phyloP scores from a whole-genome alignment of 768 basidiomycete species.

The Leccinum arenicola region DNA sequence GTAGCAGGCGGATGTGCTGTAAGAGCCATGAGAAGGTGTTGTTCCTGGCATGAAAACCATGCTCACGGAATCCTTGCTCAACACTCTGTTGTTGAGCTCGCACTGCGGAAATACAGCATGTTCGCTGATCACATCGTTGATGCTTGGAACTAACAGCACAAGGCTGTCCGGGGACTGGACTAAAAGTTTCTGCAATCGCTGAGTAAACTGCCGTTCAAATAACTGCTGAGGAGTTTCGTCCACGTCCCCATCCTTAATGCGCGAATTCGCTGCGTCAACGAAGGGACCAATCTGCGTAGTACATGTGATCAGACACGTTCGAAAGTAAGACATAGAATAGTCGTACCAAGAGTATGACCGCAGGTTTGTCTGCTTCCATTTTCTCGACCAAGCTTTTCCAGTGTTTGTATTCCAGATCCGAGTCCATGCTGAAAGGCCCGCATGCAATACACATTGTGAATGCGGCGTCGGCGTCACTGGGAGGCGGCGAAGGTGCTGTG shows the following conservation, averaged over 20 bases:
- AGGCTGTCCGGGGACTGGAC: constrained; percentile 62
- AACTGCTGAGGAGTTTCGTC: constrained; percentile 61
- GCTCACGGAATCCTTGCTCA: constrained; percentile 53
- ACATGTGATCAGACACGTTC: not conserved
- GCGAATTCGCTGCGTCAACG: constrained; percentile 72
- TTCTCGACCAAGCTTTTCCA: constrained; percentile 62
- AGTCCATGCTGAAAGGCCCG: constrained; percentile 84
- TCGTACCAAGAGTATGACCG: constrained; percentile 74
- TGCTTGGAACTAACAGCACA: constrained; percentile 77
- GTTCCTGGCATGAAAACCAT: not conserved
- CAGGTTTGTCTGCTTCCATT: constrained; percentile 64
- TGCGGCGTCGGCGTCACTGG: constrained; percentile 35
- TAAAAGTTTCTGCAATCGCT: constrained; percentile 53
- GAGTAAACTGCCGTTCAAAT: constrained; percentile 63
- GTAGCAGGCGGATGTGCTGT: constrained; percentile 75
- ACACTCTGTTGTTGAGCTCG: constrained; percentile 44
- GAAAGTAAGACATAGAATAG: not conserved
- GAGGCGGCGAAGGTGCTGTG: constrained; percentile 41
- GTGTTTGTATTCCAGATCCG: constrained; percentile 72
- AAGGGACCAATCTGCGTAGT: constrained; percentile 84
- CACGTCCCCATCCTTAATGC: constrained; percentile 71
- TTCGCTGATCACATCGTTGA: constrained; percentile 74
- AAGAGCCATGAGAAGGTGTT: not conserved
- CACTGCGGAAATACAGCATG: constrained; percentile 87
- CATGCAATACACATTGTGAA: constrained; percentile 72